Base-by-base conservation (phyloP, 2,329 filamentous ascomycete genomes). In the Xylaria sp. region DNA sequence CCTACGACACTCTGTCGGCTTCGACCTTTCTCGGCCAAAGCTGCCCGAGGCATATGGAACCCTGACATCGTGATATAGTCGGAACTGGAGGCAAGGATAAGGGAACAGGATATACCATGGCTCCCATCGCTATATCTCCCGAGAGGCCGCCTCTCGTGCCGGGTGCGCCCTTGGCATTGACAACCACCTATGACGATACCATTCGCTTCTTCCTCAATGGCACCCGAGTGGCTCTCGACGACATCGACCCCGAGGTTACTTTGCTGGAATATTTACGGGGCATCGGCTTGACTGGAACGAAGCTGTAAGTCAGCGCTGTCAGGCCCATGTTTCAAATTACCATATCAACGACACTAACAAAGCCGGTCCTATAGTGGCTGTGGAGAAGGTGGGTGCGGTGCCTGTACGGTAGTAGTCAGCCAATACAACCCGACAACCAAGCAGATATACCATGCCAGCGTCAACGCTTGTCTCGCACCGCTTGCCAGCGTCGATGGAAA, bases 191-290 rank as follows among this genome's bases (percentile, higher is more conserved):
- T 72, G 89, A 96, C 67, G 91, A 97, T 71, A 93, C 90, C 1
- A 79, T 97, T 54, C 83, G 88, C 17, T 97, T 97, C 78, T 97
- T 92, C 71, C 84, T 99, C 47, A 99, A 99, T 71, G 94, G 94
- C 59, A 96, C 93, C 2, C 90, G 87, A 61, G 89, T 97, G 16
- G 84, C 88, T 1, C 77, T 99, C 16, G 92, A 97, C 63, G 83
- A 90, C 11, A 85, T 94, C 48, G 92, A 97, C 67, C 94, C 94
- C 0, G 93, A 97, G 70, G 80, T 92, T 44, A 99, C 94, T 0
- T 80, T 99, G 26, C 78, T 99, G 6, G 93, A 97, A 71, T 99
- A 97, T 66, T 80, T 99, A 38, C 84, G 94, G 59, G 93, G 92
- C 18, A 90, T 97, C 69, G 94, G 94, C 0, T 78, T 97, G 64